Conservation (phyloP, 768 basidiomycete species). For the Amanita jacksonii region DNA sequence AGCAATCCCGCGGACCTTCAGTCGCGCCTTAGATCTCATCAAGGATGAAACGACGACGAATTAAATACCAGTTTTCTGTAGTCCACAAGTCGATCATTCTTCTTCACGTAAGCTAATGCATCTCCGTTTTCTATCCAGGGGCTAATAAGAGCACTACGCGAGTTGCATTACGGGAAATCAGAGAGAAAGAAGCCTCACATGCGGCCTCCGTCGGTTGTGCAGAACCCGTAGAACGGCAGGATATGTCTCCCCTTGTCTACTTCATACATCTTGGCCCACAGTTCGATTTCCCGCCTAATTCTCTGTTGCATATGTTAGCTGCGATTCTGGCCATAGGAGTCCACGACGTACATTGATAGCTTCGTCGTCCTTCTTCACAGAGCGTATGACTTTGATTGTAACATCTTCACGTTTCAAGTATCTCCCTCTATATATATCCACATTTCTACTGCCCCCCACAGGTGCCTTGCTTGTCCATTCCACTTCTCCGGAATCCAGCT, state of each 20-base stretch:
- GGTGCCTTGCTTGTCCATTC: conserved; percentile 37
- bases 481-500: conserved; percentile 46
- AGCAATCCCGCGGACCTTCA: conserved; percentile 24
- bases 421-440: conserved; percentile 44
- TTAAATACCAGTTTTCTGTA: conserved; percentile 1
- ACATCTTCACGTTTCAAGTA: conserved; percentile 6
- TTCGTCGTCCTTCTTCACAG: conserved; percentile 1
- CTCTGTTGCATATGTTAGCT: neutral
- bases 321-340: neutral
- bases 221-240: conserved; percentile 6
- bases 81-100: conserved; percentile 4
- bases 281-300: conserved; percentile 3
- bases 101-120: conserved; percentile 3
- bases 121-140: conserved; percentile 6
- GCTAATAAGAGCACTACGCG: neutral
- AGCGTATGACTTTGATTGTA: conserved; percentile 7
- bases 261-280: conserved; percentile 5
- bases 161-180: neutral
- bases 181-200: neutral
- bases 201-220: neutral
- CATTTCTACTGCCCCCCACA: conserved; percentile 37
- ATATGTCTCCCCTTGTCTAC: conserved; percentile 5
- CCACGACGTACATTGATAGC: neutral
- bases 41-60: neutral
- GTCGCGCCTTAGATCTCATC: conserved; percentile 13